phyloP scores from a whole-genome alignment of 2,329 filamentous ascomycete species.

The Ascochyta lentis region DNA sequence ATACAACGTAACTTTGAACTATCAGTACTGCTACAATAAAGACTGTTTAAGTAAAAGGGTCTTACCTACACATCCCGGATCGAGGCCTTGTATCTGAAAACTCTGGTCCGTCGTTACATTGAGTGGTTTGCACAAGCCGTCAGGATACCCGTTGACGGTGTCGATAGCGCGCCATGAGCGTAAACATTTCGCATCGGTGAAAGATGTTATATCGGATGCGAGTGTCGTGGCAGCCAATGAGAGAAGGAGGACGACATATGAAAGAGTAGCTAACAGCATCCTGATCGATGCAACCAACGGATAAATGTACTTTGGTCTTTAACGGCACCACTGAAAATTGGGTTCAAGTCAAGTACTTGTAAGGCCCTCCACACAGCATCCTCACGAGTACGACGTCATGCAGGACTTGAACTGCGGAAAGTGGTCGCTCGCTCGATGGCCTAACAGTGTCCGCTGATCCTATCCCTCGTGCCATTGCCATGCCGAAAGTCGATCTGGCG shows the following conservation, averaged over 20 bases:
- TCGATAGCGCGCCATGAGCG: slow-evolving; percentile 21
- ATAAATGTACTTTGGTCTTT: too few relatives aligned
- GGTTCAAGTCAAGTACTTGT: too few relatives aligned
- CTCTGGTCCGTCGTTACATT: slow-evolving; percentile 20
- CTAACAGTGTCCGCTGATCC: too few relatives aligned
- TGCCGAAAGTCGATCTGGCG: too few relatives aligned
- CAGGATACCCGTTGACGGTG: slow-evolving; percentile 26
- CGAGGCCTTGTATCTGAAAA: slow-evolving; percentile 35
- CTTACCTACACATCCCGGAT: slow-evolving; percentile 35
- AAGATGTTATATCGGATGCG: slow-evolving; percentile 22
- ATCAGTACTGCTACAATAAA: slow-evolving; percentile 1
- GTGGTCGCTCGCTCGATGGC: too few relatives aligned
- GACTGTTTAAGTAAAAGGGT: neutral
- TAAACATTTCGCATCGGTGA: slow-evolving; percentile 20
- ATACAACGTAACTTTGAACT: slow-evolving; percentile 33
- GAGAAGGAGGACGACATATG: neutral
- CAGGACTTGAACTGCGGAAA: too few relatives aligned
- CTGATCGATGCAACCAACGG: too few relatives aligned
- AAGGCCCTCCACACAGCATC: too few relatives aligned
- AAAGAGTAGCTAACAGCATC: neutral
- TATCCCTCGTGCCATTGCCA: too few relatives aligned
- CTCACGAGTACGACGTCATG: too few relatives aligned
- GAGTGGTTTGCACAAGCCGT: slow-evolving; percentile 24
- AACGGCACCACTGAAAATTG: too few relatives aligned
- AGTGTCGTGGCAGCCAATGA: neutral